Evolutionary conservation across 768 basidiomycete species (phyloP).

Genomic region (Kondoa malvinella): DNA sequence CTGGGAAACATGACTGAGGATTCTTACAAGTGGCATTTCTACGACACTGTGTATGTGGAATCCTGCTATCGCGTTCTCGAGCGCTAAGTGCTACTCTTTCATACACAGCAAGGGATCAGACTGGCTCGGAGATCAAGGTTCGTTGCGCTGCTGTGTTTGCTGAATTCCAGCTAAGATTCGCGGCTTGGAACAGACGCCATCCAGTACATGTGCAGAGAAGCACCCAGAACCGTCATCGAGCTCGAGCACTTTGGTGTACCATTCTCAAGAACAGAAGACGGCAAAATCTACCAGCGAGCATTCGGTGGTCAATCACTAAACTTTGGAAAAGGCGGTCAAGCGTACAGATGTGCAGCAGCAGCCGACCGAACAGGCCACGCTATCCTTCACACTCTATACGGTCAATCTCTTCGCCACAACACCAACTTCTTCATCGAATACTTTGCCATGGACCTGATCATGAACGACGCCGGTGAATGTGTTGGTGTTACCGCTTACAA

Average conservation of each 20-base stretch:
- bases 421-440: slow-evolving; percentile 99
- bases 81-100: slow-evolving; percentile 3
- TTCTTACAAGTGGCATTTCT: slow-evolving; percentile 83
- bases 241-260: slow-evolving; percentile 97
- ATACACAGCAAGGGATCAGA: slow-evolving; percentile 88
- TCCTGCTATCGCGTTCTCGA: not conserved
- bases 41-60: slow-evolving; percentile 1
- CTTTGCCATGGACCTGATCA: slow-evolving; percentile 85
- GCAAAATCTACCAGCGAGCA: slow-evolving; percentile 98
- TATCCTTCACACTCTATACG: slow-evolving; percentile 93
- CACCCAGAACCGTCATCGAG: slow-evolving; percentile 48
- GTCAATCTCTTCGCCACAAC: slow-evolving; percentile 95
- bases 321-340: slow-evolving; percentile 95
- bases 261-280: slow-evolving; percentile 94
- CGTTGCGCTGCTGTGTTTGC: not conserved
- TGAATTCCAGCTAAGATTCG: not conserved
- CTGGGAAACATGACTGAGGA: slow-evolving; percentile 87
- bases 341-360: slow-evolving; percentile 94
- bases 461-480: slow-evolving; percentile 87
- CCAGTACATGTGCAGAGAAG: slow-evolving; percentile 98
- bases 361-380: slow-evolving; percentile 98
- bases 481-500: slow-evolving; percentile 97
- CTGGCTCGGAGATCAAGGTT: slow-evolving; percentile 74
- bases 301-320: slow-evolving; percentile 96
- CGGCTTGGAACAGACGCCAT: slow-evolving; percentile 51